Conservation (phyloP, 345 rosid genomes). For the Brassica cretica region DNA sequence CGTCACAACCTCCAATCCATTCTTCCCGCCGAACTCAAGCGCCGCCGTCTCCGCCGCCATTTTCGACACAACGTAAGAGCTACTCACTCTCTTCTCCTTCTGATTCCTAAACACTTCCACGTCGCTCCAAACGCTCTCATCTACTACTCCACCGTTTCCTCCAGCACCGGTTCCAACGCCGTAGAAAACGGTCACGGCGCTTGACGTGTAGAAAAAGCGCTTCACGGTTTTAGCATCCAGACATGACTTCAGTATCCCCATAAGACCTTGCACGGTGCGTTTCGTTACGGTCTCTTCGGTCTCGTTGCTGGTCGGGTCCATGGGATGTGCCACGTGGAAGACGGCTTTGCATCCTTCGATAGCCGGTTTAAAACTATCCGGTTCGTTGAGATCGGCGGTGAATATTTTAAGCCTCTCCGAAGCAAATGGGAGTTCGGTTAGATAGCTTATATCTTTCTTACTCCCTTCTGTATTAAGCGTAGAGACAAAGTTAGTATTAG, state of each 20-base stretch:
- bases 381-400: conserved; percentile 52
- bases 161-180: conserved; percentile 30
- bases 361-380: conserved; percentile 54
- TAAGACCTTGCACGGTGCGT: conserved; percentile 50
- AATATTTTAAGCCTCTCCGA: conserved; percentile 50
- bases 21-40: conserved; percentile 40
- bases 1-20: conserved; percentile 52
- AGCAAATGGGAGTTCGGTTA: conserved; percentile 59
- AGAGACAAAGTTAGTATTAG: background rate
- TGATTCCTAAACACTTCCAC: conserved; percentile 37
- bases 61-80: conserved; percentile 45
- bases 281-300: conserved; percentile 49
- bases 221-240: conserved; percentile 56
- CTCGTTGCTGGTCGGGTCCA: conserved; percentile 46
- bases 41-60: conserved; percentile 46
- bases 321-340: conserved; percentile 59
- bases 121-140: conserved; percentile 43
- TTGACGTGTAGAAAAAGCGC: conserved; percentile 67
- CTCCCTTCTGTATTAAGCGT: conserved; percentile 39
- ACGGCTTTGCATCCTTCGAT: conserved; percentile 63
- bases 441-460: conserved; percentile 53
- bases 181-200: conserved; percentile 40
- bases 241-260: conserved; percentile 58
- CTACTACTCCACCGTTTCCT: conserved; percentile 28
- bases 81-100: conserved; percentile 35